Evolutionary conservation across 352 stramenopile genomes (phyloP), one percentile per base, ranked within the genome.

Genomic region (Thalassiosira ordinaria): DNA sequence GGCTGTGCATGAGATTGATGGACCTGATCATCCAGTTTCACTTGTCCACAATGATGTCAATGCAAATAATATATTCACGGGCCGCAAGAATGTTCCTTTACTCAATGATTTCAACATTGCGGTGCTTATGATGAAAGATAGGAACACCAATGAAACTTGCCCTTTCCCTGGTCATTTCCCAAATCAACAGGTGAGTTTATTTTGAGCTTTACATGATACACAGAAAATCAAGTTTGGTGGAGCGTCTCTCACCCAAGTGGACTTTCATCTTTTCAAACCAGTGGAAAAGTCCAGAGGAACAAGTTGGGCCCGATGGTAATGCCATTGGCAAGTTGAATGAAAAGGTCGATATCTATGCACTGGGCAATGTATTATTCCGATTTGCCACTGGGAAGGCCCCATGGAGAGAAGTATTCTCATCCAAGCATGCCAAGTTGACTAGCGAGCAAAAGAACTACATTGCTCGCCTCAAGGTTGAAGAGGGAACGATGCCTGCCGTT

Each of bases 101-200:
- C 60, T 86, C 44, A 86, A 86, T 61, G 78, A 86, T 74, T 86
- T 86, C 55, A 86, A 86, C 55, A 86, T 86, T 74, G 78, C 74
- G 53, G 57, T 83, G 29, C 62, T 86, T 4, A 75, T 72, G 63
- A 86, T 82, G 74, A 81, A 77, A 51, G 56, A 87, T 72, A 60
- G 57, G 29, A 8, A 55, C 16, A 84, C 63, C 6, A 74, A 78
- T 27, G 20, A 63, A 55, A 79, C 24, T 14, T 86, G 79, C 46
- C 27, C 66, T 27, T 84, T 84, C 20, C 16, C 31, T 41, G 66
- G 67, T 2, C 73, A 81, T 59, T 86, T 78, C 55, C 68, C 74
- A 14, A 86, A 86, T 47, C 62, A 62, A 31, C 73, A 79, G 52
- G 70, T 79, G 33, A 79, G 70, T 56, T 24, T 39, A 37, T 9